phyloP scores from a whole-genome alignment of 768 basidiomycete species.

The Hypsizygus marmoreus region DNA sequence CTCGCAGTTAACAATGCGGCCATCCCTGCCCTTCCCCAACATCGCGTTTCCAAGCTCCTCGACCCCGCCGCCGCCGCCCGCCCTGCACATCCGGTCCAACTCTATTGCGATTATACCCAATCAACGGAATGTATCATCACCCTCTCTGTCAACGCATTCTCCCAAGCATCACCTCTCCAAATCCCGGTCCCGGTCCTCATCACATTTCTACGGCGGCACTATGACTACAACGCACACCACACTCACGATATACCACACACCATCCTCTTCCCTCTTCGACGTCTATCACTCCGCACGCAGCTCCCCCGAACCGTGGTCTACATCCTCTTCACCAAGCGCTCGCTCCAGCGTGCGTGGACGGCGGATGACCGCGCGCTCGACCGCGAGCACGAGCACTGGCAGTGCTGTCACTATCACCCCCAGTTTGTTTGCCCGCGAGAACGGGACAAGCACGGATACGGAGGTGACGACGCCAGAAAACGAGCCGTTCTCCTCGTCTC shows the following conservation, averaged over 20 bases:
- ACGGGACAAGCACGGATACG: constrained; percentile 15
- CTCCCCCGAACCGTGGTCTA: constrained; percentile 48
- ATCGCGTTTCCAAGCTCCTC: constrained; percentile 3
- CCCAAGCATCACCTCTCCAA: constrained; percentile 34
- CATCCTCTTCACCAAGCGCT: constrained; percentile 23
- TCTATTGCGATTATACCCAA: constrained; percentile 34
- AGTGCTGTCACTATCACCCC: constrained; percentile 62
- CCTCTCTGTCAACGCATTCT: constrained; percentile 33
- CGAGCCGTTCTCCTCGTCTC: constrained; percentile 6
- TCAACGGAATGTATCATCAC: constrained; percentile 19
- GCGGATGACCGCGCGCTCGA: constrained; percentile 29
- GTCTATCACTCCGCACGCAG: constrained; percentile 60
- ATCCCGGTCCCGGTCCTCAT: constrained; percentile 48
- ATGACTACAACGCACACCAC: constrained; percentile 59
- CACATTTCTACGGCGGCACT: constrained; percentile 48
- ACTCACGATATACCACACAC: constrained; percentile 72
- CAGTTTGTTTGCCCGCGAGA: constrained; percentile 49
- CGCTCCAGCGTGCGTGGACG: constrained; percentile 23
- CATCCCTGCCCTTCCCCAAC: constrained; percentile 19
- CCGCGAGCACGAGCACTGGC: constrained; percentile 43
- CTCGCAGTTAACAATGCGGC: constrained; percentile 21
- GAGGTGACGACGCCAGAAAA: not conserved
- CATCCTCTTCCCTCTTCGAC: constrained; percentile 76
- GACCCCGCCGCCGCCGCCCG: constrained; percentile 14
- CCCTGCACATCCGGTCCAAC: constrained; percentile 18